These are phyloP conservation scores for Emergomyces pasteurianus DNA, from an alignment of 2,329 filamentous ascomycete species.

Conservation along the genomic window DNA sequence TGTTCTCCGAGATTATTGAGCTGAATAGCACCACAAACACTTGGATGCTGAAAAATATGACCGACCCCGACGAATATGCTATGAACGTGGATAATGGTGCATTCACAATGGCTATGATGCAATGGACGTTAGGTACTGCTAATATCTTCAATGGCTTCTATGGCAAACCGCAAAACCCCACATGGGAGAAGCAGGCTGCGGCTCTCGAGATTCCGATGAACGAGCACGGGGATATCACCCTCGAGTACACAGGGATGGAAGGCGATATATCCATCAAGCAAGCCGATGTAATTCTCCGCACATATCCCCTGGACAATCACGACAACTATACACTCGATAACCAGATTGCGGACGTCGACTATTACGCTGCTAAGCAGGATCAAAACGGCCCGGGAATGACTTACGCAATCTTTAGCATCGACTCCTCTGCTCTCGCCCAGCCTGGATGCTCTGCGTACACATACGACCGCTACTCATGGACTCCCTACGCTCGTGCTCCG, in stretches of 20 bases:
- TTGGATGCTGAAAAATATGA: background rate
- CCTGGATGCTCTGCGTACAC: slow-evolving; percentile 52
- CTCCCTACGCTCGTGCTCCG: slow-evolving; percentile 48
- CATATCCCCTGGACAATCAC: background rate
- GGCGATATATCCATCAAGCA: background rate
- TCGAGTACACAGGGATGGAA: background rate
- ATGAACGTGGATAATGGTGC: background rate
- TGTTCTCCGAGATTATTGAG: background rate
- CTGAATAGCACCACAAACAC: background rate
- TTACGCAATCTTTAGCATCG: background rate
- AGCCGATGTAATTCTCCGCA: background rate
- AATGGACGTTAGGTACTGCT: background rate
- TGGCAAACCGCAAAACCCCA: background rate
- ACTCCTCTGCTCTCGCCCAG: background rate
- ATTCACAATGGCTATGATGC: background rate
- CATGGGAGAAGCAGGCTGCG: background rate
- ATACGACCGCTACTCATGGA: slow-evolving; percentile 45
- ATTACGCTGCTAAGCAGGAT: background rate
- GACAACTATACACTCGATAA: background rate
- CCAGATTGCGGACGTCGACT: background rate
- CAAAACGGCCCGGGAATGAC: background rate
- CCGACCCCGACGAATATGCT: background rate
- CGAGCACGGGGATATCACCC: background rate
- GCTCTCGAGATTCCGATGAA: background rate
- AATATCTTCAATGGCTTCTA: background rate